These are phyloP conservation scores for Pseudovirgaria hyperparasitica DNA, from an alignment of 2,329 filamentous ascomycete genomes.

Conservation along the genomic window DNA sequence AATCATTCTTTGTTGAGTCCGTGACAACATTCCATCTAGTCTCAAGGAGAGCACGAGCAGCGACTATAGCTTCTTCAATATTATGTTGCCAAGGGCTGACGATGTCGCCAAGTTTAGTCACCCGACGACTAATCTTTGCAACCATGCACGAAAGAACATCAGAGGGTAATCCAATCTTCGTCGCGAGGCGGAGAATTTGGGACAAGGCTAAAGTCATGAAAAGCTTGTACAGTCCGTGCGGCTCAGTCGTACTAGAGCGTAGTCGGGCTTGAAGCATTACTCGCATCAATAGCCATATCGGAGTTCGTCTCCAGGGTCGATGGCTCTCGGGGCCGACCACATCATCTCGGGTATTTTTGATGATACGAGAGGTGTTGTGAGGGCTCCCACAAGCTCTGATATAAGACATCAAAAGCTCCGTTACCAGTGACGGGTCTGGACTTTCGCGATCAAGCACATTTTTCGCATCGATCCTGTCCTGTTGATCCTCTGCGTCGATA, in stretches of 20 bases:
- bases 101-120: conserved; percentile 2
- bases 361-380: conserved; percentile 17
- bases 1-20: conserved; percentile 2
- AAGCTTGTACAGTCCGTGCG: conserved; percentile 31
- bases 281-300: conserved; percentile 40
- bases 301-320: conserved; percentile 35
- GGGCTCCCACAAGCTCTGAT: conserved; percentile 24
- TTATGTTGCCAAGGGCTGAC: neutral
- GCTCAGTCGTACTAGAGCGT: neutral
- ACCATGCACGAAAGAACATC: conserved; percentile 8
- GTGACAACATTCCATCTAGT: conserved; percentile 11
- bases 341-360: conserved; percentile 40
- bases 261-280: conserved; percentile 30
- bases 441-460: conserved; percentile 31
- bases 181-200: conserved; percentile 18
- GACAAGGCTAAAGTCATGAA: conserved; percentile 38
- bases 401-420: conserved; percentile 36
- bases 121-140: conserved; percentile 10
- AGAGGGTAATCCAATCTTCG: conserved; percentile 1
- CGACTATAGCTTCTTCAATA: conserved; percentile 1
- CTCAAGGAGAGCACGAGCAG: conserved; percentile 7
- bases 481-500: conserved; percentile 19
- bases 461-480: conserved; percentile 26
- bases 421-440: conserved; percentile 37
- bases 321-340: conserved; percentile 27